Percentiles rank a stretch among this genome's conserved stretches.
phyloP scores from a whole-genome alignment of 805 yeast species.

The Candida qinlingensis region DNA sequence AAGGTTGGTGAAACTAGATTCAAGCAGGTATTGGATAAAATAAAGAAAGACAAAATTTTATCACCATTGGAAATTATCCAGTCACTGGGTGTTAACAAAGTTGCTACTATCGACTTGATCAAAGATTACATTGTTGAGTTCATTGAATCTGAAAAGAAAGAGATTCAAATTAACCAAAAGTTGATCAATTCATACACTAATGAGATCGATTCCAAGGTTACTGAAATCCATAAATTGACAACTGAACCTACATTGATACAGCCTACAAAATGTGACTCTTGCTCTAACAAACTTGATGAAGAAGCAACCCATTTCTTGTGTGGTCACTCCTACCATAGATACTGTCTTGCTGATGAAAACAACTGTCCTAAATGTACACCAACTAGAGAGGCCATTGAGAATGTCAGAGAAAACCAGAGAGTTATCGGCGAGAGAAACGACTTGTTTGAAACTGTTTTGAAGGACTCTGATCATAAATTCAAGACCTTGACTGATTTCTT shows the following conservation, averaged over 20 bases:
- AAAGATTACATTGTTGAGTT: slow-evolving; percentile 61
- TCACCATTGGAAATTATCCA: slow-evolving; percentile 77
- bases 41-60: slow-evolving; percentile 48
- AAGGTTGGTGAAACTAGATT: slow-evolving; percentile 47
- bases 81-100: slow-evolving; percentile 54
- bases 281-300: slow-evolving; percentile 47
- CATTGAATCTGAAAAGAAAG: slow-evolving; percentile 53
- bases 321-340: slow-evolving; percentile 78
- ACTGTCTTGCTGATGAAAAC: slow-evolving; percentile 57
- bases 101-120: slow-evolving; percentile 66
- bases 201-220: slow-evolving; percentile 55
- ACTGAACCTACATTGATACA: slow-evolving; percentile 35
- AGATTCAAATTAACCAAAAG: slow-evolving; percentile 62
- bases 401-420: slow-evolving; percentile 53
- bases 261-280: slow-evolving; percentile 20
- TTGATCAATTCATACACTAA: slow-evolving; percentile 60
- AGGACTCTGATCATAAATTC: slow-evolving; percentile 52
- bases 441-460: slow-evolving; percentile 53
- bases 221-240: slow-evolving; percentile 46
- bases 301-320: slow-evolving; percentile 86
- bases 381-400: slow-evolving; percentile 62
- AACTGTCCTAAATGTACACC: slow-evolving; percentile 74
- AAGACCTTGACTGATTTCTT: slow-evolving; percentile 74
- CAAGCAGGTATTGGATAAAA: slow-evolving; percentile 43
- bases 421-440: slow-evolving; percentile 59